Evolutionary conservation across 2,329 filamentous ascomycete species (phyloP).

Genomic region (Zymoseptoria tritici): DNA sequence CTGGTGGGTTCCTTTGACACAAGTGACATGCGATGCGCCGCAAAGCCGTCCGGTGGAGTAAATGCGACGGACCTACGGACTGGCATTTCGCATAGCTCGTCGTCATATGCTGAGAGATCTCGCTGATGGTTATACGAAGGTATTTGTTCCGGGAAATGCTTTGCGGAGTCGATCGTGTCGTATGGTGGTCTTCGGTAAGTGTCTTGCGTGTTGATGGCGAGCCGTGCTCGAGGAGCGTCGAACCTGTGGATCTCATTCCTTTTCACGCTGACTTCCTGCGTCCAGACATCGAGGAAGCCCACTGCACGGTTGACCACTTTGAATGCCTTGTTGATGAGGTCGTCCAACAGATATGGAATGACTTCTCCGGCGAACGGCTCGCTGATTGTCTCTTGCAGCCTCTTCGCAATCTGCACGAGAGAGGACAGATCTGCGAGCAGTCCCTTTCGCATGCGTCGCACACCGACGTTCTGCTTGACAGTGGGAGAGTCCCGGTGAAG

Average conservation of each 20-base stretch:
- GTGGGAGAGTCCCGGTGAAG: slow-evolving; percentile 71
- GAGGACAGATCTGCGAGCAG: slow-evolving; percentile 82
- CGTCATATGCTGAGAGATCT: slow-evolving; percentile 4
- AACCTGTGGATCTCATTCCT: slow-evolving; percentile 3
- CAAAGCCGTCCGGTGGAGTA: slow-evolving; percentile 13
- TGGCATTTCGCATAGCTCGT: neutral
- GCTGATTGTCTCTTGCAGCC: slow-evolving; percentile 66
- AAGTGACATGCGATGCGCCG: slow-evolving; percentile 26
- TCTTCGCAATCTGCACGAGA: slow-evolving; percentile 81
- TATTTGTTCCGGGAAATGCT: slow-evolving; percentile 10
- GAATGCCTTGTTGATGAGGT: slow-evolving; percentile 90
- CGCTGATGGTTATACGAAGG: neutral
- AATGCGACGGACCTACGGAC: slow-evolving; percentile 12
- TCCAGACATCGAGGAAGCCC: slow-evolving; percentile 78
- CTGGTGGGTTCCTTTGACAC: slow-evolving; percentile 16
- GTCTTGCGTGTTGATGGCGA: slow-evolving; percentile 12
- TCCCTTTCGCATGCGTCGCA: slow-evolving; percentile 77
- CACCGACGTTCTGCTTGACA: slow-evolving; percentile 65
- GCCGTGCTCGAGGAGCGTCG: neutral
- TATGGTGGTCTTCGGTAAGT: neutral
- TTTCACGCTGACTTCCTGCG: slow-evolving; percentile 19
- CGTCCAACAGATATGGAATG: slow-evolving; percentile 73
- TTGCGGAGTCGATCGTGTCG: slow-evolving; percentile 17
- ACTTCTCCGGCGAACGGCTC: slow-evolving; percentile 46
- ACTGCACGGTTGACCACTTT: slow-evolving; percentile 89